Conservation (phyloP, 2,329 filamentous ascomycete species). For the Apiospora saccharicola region DNA sequence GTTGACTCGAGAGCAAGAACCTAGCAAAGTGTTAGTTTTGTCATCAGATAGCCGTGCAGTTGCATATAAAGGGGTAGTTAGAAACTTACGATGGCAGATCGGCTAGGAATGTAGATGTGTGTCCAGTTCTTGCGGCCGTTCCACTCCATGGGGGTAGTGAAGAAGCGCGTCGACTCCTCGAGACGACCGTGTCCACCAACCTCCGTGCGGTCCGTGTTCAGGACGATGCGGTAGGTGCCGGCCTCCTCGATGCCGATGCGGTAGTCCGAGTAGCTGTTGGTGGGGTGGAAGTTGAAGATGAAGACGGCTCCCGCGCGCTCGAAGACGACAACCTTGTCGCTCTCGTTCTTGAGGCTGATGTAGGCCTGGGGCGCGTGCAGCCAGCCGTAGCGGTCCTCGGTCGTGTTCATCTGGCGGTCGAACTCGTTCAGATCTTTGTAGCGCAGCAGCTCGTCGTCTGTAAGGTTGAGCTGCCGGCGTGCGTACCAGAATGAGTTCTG, state of each 20-base stretch:
- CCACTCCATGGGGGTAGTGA: conserved; percentile 90
- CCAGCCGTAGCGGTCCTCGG: conserved; percentile 92
- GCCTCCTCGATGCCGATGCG: conserved; percentile 84
- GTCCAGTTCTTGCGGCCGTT: conserved; percentile 89
- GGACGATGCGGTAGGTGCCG: conserved; percentile 86
- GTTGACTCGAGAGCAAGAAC: conserved; percentile 61
- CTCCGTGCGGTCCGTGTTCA: conserved; percentile 79
- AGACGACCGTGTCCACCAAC: conserved; percentile 84
- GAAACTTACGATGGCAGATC: conserved; percentile 79
- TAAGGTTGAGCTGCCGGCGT: conserved; percentile 89
- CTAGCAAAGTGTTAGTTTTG: conserved; percentile 41
- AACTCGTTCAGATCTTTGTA: conserved; percentile 95
- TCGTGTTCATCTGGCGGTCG: conserved; percentile 88
- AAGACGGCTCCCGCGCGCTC: conserved; percentile 90
- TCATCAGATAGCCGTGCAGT: no score
- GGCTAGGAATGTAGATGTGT: conserved; percentile 87
- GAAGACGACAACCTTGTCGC: conserved; percentile 94
- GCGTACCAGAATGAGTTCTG: conserved; percentile 95
- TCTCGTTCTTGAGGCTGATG: conserved; percentile 91
- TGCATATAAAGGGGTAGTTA: not conserved
- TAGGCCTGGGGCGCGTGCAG: conserved; percentile 85
- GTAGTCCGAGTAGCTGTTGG: conserved; percentile 88
- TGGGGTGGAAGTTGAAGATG: conserved; percentile 95
- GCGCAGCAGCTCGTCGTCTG: conserved; percentile 83
- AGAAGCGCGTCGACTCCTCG: conserved; percentile 83